Evolutionary conservation across 306 rosid species (phyloP), one percentile per base, ranked within the genome.

Genomic region (Coriaria nepalensis): DNA sequence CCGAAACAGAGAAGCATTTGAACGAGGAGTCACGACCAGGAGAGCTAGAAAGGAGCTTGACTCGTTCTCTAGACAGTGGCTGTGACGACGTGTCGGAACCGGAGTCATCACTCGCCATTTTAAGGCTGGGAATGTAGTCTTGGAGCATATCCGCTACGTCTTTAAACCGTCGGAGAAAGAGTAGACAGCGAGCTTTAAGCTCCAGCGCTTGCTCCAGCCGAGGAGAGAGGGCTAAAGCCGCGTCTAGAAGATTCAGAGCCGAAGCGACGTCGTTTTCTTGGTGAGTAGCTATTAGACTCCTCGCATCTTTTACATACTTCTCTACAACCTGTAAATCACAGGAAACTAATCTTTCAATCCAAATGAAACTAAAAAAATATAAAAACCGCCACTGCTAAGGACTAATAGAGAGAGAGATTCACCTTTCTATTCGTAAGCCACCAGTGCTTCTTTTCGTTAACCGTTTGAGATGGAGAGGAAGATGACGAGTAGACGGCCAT

Each of bases 121-220:
- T 85, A 32, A 85, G 68, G 66, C 96, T 85, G 0, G 98, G 96
- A 61, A 90, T 74, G 67, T 73, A 81, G 49, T 85, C 98, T 51
- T 85, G 98, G 14, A 90, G 96, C 96, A 90, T 81, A 59, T 82
- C 70, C 0, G 85, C 95, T 0, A 90, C 87, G 10, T 90, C 96
- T 59, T 85, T 85, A 72, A 68, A 90, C 32, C 93, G 67, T 13
- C 94, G 64, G n/a, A 90, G 84, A 50, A 48, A 66, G 10, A 90
- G 77, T 47, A 90, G 58, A 34, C 76, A 80, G 67, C 81, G 60
- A 2, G 98, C 98, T 52, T 65, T 85, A 7, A 90, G 82, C 50
- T 90, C 94, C 6, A 90, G 71, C 2, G 94, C 98, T 13, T 66
- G 80, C 44, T 90, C 98, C 2, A 68, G 56, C 2, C 78, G 69